Conservation (phyloP, 1,284 basidiomycete species). For the Porodaedalea pini region DNA sequence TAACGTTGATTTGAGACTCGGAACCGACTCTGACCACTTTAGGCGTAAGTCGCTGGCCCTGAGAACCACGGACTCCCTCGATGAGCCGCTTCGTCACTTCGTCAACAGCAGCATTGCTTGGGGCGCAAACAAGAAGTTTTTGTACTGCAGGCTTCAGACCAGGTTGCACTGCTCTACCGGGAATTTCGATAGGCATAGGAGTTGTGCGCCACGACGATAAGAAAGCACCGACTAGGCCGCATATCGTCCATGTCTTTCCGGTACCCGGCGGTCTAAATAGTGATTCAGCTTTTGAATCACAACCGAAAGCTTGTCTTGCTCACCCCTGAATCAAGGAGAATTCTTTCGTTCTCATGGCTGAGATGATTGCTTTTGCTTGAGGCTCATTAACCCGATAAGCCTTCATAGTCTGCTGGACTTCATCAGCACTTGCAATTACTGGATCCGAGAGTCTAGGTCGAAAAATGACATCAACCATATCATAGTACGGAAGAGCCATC, state of each 20-base stretch:
- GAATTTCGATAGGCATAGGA: constrained; percentile 46
- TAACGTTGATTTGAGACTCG: constrained; percentile 75
- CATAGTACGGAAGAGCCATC: constrained; percentile 79
- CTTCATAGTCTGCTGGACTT: constrained; percentile 66
- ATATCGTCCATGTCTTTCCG: constrained; percentile 98
- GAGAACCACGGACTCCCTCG: constrained; percentile 64
- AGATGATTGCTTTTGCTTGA: constrained; percentile 87
- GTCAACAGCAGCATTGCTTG: constrained; percentile 98
- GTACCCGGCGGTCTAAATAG: constrained; percentile 87
- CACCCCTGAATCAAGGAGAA: constrained; percentile 97
- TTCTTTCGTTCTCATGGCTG: constrained; percentile 70
- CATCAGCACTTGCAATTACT: constrained; percentile 45
- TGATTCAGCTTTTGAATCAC: not conserved
- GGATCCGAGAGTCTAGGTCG: constrained; percentile 56
- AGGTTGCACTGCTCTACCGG: constrained; percentile 36
- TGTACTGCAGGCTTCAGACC: constrained; percentile 50
- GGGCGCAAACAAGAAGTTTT: constrained; percentile 93
- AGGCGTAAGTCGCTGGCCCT: constrained; percentile 53
- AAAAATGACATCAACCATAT: constrained; percentile 70
- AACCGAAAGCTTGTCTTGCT: constrained; percentile 26
- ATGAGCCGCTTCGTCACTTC: constrained; percentile 90
- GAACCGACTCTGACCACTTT: constrained; percentile 90
- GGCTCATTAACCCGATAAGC: constrained; percentile 86
- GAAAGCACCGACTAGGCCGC: constrained; percentile 87
- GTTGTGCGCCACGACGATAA: constrained; percentile 57